Base-by-base conservation (phyloP, 768 basidiomycete genomes). In the Lactifluus pinguis region DNA sequence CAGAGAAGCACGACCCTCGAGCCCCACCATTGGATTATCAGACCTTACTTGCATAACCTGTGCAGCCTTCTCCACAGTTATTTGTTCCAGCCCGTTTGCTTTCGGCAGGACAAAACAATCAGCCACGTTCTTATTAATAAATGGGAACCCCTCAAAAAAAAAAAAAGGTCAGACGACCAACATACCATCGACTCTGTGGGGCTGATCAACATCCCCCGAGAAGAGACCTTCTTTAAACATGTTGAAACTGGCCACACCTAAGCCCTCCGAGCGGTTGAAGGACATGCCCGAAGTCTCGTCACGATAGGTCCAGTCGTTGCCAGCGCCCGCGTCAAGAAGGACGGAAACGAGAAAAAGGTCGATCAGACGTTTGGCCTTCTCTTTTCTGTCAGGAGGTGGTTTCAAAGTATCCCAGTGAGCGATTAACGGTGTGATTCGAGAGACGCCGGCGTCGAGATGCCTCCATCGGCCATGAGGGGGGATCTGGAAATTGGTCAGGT, bases 291-390 rank as follows among this genome's bases (percentile, higher is more conserved):
- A 79, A 0, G 70, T 74, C 6, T 77, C 71, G 59, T 95, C 93
- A 7, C 74, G 77, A 72, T 87, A 98, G 11, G 72, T 72, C 95
- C 95, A 98, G 1, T 74, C 68, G 58, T 82, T 86, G 0, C 95
- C 95, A 0, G 95, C 95, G 1, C 95, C 95, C 0, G 95, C 95
- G 67, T 98, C 95, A 39, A 99, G 83, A 14, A 98, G 79, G 8
- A 98, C 95, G 11, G 92, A 93, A 34, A 92, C 88, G 56, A 85
- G 74, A 75, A 94, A 95, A 44, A 97, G 82, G 73, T 98, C 95
- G 70, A 98, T 78, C 38, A 92, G 77, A 1, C 92, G 81, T 60
- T 84, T 83, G 54, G 84, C 80, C 47, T 81, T 79, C 68, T 94
- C 86, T 55, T 76, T 81, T 2, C 69, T 60, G 66, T 81, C 78